Evolutionary conservation across 202 grass and related monocot species (phyloP).

Genomic region (Panicum hallii): DNA sequence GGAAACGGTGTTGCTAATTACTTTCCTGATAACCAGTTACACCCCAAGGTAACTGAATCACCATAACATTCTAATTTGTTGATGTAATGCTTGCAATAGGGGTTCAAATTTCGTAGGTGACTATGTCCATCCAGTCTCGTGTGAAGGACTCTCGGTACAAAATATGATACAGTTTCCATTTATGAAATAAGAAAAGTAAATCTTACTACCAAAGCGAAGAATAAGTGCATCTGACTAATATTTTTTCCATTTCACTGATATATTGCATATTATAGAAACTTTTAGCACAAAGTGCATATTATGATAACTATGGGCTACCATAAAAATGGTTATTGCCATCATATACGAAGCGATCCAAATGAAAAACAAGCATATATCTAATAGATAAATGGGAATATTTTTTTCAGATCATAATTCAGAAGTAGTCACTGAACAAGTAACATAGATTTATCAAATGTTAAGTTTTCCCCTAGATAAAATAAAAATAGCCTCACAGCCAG

Average conservation of each 20-base stretch:
- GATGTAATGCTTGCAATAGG: background rate
- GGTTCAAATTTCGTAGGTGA: background rate
- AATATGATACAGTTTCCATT: background rate
- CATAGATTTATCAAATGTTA: background rate
- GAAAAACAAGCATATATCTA: background rate
- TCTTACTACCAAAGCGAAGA: background rate
- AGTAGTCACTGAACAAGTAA: slow-evolving; percentile 19
- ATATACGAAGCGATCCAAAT: background rate
- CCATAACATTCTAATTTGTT: background rate
- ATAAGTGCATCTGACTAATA: background rate
- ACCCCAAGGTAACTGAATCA: background rate
- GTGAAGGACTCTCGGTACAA: background rate
- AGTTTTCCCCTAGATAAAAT: background rate
- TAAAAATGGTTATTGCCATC: background rate
- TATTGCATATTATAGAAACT: background rate
- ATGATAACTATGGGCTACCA: background rate
- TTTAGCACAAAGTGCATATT: slow-evolving; percentile 3
- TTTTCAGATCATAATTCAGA: background rate
- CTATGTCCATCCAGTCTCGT: background rate
- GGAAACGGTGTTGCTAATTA: background rate
- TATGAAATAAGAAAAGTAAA: background rate
- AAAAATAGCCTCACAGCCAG: background rate
- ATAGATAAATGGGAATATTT: background rate
- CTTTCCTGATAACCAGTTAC: slow-evolving; percentile 4
- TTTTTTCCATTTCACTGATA: slow-evolving; percentile 2